Evolutionary conservation across 2,329 filamentous ascomycete species (phyloP), one percentile per base, ranked within the genome.

Genomic region (Fusarium pilosicola): DNA sequence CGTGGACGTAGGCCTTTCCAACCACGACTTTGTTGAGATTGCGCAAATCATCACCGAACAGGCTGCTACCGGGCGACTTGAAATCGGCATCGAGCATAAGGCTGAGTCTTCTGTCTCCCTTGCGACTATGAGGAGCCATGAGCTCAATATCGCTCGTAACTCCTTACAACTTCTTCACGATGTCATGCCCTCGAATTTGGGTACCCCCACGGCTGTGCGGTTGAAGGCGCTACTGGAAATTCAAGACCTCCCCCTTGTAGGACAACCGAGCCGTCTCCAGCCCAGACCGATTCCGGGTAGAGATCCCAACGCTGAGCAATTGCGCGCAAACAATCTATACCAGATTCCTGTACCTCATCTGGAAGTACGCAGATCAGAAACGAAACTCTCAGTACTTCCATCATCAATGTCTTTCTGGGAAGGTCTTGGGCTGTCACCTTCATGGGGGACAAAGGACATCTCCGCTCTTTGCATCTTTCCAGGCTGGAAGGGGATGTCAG

Each of bases 361-460:
- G 42, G 91, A 94, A 73, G 85, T 97, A 17, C 91, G 91, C 55
- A 88, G 94, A 60, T 89, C 90, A 26, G 92, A 94, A 44, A 87
- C 87, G 4, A 89, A 88, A 54, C 88, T 95, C 63, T 94, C 94
- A 17, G 85, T 97, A 44, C 85, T 96, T 28, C 93, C 94, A 5
- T 89, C 93, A 2, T 92, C 93, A 1, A 84, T 96, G 26, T 84
- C 88, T 2, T 97, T 96, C 78, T 97, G 94, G 94, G 94, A 96
- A 78, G 91, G 91, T 52, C 84, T 97, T 24, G 93, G 93, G 1
- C 86, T 97, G 4, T 90, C 90, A 4, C 94, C 94, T 7, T 89
- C 89, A 14, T 89, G 89, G 66, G 92, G 93, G 1, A 78, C 85
- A 13, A 97, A 97, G 80, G 89, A 96, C 69, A 84, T 96, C 36